phyloP scores from a whole-genome alignment of 148 eudicot species.

The Camellia granthamiana region DNA sequence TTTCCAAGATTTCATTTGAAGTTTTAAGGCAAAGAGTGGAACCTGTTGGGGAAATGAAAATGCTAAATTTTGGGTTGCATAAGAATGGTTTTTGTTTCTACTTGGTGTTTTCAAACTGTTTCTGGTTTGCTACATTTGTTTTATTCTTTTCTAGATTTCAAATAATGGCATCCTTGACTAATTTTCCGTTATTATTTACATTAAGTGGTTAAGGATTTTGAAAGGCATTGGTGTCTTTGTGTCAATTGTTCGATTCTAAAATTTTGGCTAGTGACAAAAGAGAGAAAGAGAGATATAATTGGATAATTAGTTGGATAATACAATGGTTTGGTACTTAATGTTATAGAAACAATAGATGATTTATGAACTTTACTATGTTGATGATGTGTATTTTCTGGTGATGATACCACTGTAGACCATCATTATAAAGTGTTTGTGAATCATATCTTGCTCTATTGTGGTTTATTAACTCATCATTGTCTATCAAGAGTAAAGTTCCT shows the following conservation, averaged over 20 bases:
- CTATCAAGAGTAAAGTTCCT: slow-evolving; percentile 2
- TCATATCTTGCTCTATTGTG: slow-evolving; percentile 6
- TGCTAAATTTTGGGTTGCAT: neutral
- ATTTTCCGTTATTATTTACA: neutral
- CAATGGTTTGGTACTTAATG: neutral
- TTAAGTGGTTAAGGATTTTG: neutral
- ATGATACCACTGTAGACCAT: slow-evolving; percentile 1
- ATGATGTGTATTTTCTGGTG: neutral
- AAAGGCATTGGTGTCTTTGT: neutral
- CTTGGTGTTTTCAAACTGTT: neutral
- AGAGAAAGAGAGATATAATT: neutral
- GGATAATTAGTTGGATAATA: neutral
- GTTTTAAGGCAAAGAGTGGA: neutral
- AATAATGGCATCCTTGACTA: neutral
- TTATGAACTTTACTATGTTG: neutral
- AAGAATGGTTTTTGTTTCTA: neutral
- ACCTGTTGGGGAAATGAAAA: neutral
- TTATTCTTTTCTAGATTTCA: slow-evolving; percentile 1
- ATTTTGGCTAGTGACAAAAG: neutral
- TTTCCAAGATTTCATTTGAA: neutral
- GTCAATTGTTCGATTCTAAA: neutral
- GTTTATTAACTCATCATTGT: slow-evolving; percentile 3
- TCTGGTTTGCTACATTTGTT: neutral
- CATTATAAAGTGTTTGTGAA: slow-evolving; percentile 4
- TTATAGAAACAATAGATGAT: neutral